A percentile compares a stretch with the other conserved stretches of the same genome.
Evolutionary conservation across 306 rosid genomes (phyloP).

Genomic region (Aeschynomene evenia): DNA sequence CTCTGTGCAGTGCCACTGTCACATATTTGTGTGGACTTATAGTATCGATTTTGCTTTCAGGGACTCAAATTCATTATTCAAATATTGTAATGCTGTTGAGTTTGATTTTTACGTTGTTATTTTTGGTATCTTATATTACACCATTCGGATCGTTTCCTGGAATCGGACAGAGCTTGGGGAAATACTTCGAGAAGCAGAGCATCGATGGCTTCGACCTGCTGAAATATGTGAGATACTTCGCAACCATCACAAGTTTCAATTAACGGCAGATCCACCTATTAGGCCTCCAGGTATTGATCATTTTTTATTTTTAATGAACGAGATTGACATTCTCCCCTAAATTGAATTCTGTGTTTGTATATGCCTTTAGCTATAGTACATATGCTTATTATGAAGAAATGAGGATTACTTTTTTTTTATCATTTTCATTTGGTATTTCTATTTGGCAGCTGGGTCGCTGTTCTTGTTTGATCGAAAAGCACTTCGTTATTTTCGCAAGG

Average conservation of each 20-base stretch:
- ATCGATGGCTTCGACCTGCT: constrained; percentile 73
- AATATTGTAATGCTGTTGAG: background rate
- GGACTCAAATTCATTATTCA: background rate
- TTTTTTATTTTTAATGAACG: background rate
- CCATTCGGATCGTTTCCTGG: background rate
- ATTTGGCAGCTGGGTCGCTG: constrained; percentile 65
- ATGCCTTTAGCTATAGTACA: background rate
- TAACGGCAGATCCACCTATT: constrained; percentile 57
- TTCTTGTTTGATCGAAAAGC: constrained; percentile 72
- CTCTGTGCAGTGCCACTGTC: background rate
- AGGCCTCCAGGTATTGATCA: constrained; percentile 66
- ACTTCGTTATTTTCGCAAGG: constrained; percentile 74
- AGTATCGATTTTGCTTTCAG: background rate
- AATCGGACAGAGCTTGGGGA: constrained; percentile 39
- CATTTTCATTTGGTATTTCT: constrained; percentile 8
- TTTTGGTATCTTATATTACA: background rate
- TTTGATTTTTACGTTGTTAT: background rate
- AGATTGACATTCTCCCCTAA: no score
- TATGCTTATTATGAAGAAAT: background rate
- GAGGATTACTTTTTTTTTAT: background rate
- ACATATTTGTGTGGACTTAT: no score
- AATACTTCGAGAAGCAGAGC: constrained; percentile 57
- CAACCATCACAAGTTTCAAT: constrained; percentile 50
- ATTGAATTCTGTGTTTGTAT: no score
- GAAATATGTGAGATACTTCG: constrained; percentile 73